These are phyloP conservation scores for Gynostemma pentaphyllum DNA, from an alignment of 306 rosid genomes.

Conservation along the genomic window DNA sequence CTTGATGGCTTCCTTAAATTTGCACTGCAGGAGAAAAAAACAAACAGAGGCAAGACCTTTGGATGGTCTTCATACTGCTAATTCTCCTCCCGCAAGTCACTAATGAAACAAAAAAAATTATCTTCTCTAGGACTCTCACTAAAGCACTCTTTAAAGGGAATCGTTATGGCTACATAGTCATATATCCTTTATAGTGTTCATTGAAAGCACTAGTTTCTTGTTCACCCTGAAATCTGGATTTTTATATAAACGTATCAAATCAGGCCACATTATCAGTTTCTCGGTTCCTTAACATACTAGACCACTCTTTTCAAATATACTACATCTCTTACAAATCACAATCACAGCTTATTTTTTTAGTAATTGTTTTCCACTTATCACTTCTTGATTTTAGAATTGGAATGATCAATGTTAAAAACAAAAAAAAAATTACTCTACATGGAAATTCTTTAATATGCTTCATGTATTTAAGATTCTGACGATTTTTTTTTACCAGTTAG, in stretches of 20 bases:
- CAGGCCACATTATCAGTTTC: not conserved
- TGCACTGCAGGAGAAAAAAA: too few species aligned
- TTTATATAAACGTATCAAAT: not conserved
- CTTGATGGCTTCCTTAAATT: too few species aligned
- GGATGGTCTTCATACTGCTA: too few species aligned
- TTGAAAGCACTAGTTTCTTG: not conserved
- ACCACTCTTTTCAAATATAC: not conserved
- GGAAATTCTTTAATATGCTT: not conserved
- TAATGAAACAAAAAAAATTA: too few species aligned
- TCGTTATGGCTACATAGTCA: not conserved
- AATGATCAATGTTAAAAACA: too few species aligned
- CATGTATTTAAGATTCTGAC: conserved; percentile 6
- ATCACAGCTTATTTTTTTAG: not conserved
- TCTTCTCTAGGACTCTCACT: too few species aligned
- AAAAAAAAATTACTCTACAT: too few species aligned
- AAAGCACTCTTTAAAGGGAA: conserved; percentile 1
- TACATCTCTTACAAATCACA: not conserved
- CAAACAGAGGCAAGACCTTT: too few species aligned
- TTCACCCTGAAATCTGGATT: not conserved
- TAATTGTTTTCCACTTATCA: not conserved
- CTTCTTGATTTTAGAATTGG: too few species aligned
- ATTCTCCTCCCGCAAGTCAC: too few species aligned
- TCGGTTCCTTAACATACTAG: not conserved
- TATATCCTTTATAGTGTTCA: not conserved
- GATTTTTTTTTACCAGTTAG: conserved; percentile 46